A percentile compares a stretch with the other conserved stretches of the same genome.
phyloP scores from a whole-genome alignment of 164 flowering plant species.

The Chimonanthus praecox region DNA sequence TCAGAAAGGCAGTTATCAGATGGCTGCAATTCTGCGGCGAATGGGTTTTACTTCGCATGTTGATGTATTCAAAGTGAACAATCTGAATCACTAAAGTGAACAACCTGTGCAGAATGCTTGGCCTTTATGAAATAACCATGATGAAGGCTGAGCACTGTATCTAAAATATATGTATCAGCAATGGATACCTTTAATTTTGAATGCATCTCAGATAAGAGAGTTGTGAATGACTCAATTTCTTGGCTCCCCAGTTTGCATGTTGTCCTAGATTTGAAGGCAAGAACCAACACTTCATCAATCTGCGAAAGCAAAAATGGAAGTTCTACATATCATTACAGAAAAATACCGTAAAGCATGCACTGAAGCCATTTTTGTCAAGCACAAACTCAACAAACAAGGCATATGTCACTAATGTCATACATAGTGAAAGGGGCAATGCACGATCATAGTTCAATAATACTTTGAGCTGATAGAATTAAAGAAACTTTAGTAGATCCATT shows the following conservation, averaged over 20 bases:
- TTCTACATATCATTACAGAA: no score
- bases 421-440: no score
- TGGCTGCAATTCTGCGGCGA: not conserved
- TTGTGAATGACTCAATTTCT: constrained; percentile 66
- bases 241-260: constrained; percentile 33
- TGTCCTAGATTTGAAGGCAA: constrained; percentile 41
- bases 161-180: not conserved
- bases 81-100: not conserved
- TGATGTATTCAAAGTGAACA: not conserved
- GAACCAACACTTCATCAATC: constrained; percentile 82
- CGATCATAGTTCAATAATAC: no score
- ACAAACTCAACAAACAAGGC: no score
- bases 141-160: not conserved
- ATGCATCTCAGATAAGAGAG: constrained; percentile 53
- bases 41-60: not conserved
- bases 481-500: no score
- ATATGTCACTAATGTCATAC: no score
- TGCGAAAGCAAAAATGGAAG: constrained; percentile 21
- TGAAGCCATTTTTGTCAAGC: no score
- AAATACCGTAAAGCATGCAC: no score
- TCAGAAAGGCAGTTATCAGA: not conserved
- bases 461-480: no score
- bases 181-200: constrained; percentile 59
- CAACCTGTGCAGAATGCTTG: not conserved
- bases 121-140: not conserved